Evolutionary conservation across 768 basidiomycete genomes (phyloP).

Genomic region (Hebeloma cylindrosporum): DNA sequence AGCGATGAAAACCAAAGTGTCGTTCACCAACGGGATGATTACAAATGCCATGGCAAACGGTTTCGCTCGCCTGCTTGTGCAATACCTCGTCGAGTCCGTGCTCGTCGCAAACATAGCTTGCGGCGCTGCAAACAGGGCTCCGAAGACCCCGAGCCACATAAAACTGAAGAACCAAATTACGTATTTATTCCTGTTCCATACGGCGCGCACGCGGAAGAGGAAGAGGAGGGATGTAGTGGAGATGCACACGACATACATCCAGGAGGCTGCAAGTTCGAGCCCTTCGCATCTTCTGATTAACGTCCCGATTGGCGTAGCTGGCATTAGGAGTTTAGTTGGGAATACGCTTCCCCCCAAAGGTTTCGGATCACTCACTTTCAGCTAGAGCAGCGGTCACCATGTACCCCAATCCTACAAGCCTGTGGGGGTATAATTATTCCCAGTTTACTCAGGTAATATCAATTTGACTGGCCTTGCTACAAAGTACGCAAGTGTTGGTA

Average conservation of each 20-base stretch:
- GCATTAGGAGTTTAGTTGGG: neutral
- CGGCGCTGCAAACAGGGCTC: slow-evolving; percentile 20
- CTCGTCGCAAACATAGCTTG: slow-evolving; percentile 14
- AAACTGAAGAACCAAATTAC: slow-evolving; percentile 23
- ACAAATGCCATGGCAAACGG: slow-evolving; percentile 16
- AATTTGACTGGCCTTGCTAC: slow-evolving; percentile 20
- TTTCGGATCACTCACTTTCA: slow-evolving; percentile 3
- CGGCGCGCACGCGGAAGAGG: slow-evolving; percentile 24
- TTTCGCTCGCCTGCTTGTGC: slow-evolving; percentile 18
- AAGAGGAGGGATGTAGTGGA: slow-evolving; percentile 24
- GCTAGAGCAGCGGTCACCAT: slow-evolving; percentile 3
- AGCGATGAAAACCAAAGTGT: slow-evolving; percentile 31
- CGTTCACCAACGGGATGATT: slow-evolving; percentile 22
- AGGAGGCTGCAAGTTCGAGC: slow-evolving; percentile 6
- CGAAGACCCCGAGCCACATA: slow-evolving; percentile 30
- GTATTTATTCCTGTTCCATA: slow-evolving; percentile 19
- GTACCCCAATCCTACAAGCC: slow-evolving; percentile 6
- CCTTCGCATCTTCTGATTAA: slow-evolving; percentile 15
- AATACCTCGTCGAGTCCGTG: slow-evolving; percentile 21
- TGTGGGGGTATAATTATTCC: neutral
- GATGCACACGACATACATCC: slow-evolving; percentile 17
- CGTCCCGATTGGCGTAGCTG: slow-evolving; percentile 17
- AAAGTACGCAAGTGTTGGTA: slow-evolving; percentile 26
- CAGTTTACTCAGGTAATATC: neutral
- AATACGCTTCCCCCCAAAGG: neutral